Evolutionary conservation across 805 yeast genomes (phyloP).

Genomic region (Cyberlindnera mycetangii): DNA sequence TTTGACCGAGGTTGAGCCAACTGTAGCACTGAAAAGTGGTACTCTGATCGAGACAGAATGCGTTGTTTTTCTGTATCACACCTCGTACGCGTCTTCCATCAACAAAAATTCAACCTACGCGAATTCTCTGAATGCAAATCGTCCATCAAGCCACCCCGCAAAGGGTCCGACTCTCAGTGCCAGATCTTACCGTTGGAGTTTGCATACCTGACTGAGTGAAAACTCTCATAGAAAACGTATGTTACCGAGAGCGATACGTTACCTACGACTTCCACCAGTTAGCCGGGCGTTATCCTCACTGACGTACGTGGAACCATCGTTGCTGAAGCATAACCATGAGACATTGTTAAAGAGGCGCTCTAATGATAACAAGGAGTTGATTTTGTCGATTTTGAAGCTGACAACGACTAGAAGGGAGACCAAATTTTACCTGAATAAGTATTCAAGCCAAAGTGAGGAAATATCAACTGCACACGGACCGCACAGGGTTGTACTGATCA

Average conservation of each 20-base stretch:
- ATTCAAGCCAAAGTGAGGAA: conserved; percentile 39
- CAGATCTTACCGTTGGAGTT: no score
- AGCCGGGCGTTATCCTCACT: conserved; percentile 3
- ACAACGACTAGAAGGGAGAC: conserved; percentile 96
- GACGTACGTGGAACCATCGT: conserved; percentile 6
- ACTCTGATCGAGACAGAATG: no score
- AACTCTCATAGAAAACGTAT: not conserved
- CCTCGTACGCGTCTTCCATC: no score
- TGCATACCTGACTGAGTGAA: no score
- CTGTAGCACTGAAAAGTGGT: no score
- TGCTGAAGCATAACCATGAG: conserved; percentile 9
- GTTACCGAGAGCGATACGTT: not conserved
- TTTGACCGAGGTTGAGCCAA: not conserved
- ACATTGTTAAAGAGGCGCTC: conserved; percentile 20
- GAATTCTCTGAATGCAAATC: no score
- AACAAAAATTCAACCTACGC: no score
- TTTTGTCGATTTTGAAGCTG: conserved; percentile 80
- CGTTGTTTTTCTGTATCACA: not conserved
- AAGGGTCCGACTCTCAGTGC: no score
- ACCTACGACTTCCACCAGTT: not conserved
- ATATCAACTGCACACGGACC: conserved; percentile 26
- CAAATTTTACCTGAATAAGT: conserved; percentile 70
- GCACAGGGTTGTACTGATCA: conserved; percentile 27
- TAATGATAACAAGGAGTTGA: conserved; percentile 59
- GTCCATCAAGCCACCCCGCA: no score